Evolutionary conservation across 1,284 basidiomycete species (phyloP), one percentile per base, ranked within the genome.

Genomic region (Sporisorium exsertum): DNA sequence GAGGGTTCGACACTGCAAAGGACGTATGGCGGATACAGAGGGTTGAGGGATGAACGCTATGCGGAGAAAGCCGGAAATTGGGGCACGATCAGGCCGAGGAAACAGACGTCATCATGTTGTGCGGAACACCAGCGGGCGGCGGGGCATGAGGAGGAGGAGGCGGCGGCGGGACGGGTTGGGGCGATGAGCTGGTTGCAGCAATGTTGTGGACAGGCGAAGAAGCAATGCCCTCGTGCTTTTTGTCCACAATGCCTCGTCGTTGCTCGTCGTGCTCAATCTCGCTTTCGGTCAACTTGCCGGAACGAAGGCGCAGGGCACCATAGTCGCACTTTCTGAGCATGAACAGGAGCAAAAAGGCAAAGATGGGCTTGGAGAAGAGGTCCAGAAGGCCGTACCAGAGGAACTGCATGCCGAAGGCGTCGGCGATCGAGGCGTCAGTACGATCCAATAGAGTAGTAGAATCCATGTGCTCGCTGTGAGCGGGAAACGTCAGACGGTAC

Each of bases 331-430:
- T 62, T 20, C 68, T 33, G 5, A 82, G 59, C 55, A 72, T 58
- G 20, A 47, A 50, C 32, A 81, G 67, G 27, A 83, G 78, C 45
- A 79, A 47, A 27, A 83, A 62, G 2, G 76, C 67, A 58, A 81
- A 83, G 33, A 81, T 49, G 8, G 80, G 84, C 64, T 88, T 90
- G 57, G 88, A 87, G 74, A 90, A 57, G 15, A 91, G 59, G 75
- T 91, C 90, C 67, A 91, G 86, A 27, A 84, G 37, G 10, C 90
- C 90, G 83, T 90, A 91, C 86, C 89, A 90, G 64, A 89, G 76
- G 84, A 87, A 86, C 78, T 88, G 56, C 26, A 32, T 33, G 42
- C 16, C 1, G 24, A n/a, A 26, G 5, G 51, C 85, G 26, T 79
- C 73, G 71, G 86, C 86, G 35, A 86, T 84, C 0, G 84, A 81